A percentile compares a stretch with the other conserved stretches of the same genome.
phyloP scores from a whole-genome alignment of 1,284 basidiomycete species.

The Peniophora sp. region DNA sequence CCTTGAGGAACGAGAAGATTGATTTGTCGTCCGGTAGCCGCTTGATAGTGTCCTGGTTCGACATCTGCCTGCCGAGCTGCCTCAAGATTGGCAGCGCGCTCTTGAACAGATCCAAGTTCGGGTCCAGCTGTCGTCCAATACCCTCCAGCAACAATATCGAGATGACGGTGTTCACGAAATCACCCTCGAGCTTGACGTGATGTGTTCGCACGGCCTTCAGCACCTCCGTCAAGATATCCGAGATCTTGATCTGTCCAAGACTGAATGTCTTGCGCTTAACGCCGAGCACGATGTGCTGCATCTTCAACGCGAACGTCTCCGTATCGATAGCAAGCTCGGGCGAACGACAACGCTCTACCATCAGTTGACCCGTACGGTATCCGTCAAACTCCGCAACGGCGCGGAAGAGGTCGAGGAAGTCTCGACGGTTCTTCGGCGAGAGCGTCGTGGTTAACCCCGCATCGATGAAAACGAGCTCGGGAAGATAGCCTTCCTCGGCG shows the following conservation, averaged over 20 bases:
- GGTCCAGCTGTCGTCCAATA: slow-evolving; percentile 92
- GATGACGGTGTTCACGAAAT: slow-evolving; percentile 98
- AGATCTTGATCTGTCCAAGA: slow-evolving; percentile 92
- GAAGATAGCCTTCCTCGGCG: slow-evolving; percentile 72
- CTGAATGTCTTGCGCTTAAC: slow-evolving; percentile 97
- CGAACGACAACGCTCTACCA: slow-evolving; percentile 92
- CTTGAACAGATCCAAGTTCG: slow-evolving; percentile 88
- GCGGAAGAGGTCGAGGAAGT: slow-evolving; percentile 96
- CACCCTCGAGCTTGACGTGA: slow-evolving; percentile 98
- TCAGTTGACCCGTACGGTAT: slow-evolving; percentile 88
- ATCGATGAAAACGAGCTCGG: slow-evolving; percentile 95
- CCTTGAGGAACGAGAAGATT: slow-evolving; percentile 75
- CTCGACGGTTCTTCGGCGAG: slow-evolving; percentile 71
- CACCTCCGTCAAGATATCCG: slow-evolving; percentile 87
- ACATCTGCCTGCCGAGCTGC: slow-evolving; percentile 85
- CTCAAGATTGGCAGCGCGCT: slow-evolving; percentile 86
- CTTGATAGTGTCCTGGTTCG: slow-evolving; percentile 64
- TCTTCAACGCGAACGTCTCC: slow-evolving; percentile 94
- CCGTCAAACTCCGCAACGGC: slow-evolving; percentile 97
- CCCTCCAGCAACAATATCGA: slow-evolving; percentile 92
- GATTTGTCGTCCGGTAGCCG: slow-evolving; percentile 62
- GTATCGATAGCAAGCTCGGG: slow-evolving; percentile 88
- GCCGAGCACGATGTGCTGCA: slow-evolving; percentile 90
- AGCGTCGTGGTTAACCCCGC: slow-evolving; percentile 91
- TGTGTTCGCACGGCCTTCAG: slow-evolving; percentile 83